Evolutionary conservation across 192 early-diverging fungal species (phyloP).

Genomic region (Chytriomyces confervae): DNA sequence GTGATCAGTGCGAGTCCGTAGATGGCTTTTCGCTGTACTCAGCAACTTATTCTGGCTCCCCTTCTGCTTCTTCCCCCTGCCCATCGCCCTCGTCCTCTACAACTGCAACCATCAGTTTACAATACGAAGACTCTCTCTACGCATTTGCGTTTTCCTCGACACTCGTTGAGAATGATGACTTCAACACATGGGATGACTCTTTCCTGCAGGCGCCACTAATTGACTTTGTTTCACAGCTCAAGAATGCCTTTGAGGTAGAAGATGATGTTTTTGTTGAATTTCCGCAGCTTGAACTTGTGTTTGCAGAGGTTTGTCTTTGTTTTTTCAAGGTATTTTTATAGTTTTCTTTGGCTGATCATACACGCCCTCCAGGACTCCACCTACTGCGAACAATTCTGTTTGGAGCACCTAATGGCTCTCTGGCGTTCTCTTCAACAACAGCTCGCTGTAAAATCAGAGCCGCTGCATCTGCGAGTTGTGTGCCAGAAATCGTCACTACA

Average conservation of each 20-base stretch:
- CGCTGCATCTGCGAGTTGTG: neutral
- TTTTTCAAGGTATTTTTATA: neutral
- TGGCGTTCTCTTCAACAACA: neutral
- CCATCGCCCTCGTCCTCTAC: neutral
- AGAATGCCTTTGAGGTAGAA: neutral
- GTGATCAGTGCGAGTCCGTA: too few relatives aligned
- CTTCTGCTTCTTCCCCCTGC: neutral
- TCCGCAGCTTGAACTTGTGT: neutral
- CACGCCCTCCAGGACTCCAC: neutral
- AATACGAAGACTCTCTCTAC: neutral
- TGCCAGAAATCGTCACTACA: neutral
- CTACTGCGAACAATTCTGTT: neutral
- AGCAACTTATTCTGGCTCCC: neutral
- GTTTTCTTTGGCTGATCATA: neutral
- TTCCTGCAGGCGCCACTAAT: neutral
- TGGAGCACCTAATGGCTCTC: neutral
- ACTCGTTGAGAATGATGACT: neutral
- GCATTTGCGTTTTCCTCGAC: neutral
- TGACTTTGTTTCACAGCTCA: constrained; percentile 2
- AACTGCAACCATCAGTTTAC: neutral
- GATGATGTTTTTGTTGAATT: neutral
- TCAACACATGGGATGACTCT: neutral
- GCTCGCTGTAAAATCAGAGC: neutral
- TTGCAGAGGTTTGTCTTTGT: neutral
- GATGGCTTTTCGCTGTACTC: too few relatives aligned